Base-by-base conservation (phyloP, 192 early-diverging fungal genomes). In the Spizellomyces sp. region DNA sequence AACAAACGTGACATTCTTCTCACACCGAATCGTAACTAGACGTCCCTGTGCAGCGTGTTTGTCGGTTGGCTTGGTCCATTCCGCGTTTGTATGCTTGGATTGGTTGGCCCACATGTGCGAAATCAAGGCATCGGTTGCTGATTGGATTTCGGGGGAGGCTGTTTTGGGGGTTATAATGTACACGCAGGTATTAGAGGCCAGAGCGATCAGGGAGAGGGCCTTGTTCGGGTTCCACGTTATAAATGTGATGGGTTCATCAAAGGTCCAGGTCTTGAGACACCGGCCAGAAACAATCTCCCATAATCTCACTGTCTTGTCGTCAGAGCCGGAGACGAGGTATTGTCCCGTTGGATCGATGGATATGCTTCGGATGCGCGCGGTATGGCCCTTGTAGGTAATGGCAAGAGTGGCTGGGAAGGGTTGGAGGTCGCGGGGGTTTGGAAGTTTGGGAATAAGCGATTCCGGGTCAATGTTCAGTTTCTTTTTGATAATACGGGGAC, bases 251-350 rank as follows among this genome's bases (percentile, higher is more conserved):
- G 85, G 68, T 9, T 85, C 89, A 21, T 87, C 88, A 27, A 96
- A 70, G 45, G 86, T 77, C 89, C 93, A 94, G 15, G 84, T 85
- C 54, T 86, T 79, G 59, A 97, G 81, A 75, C 92, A 95, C 55
- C 96, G 90, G 27, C 94, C 95, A 6, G 95, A 94, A 19, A 86
- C 71, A 12, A 98, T 75, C 81, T 99, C 98, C 95, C 95, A 99
- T 36, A 96, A 69, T 12, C 91, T 86, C 59, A 95, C 88, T 22
- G 92, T 92, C 42, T 87, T 77, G 78, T 99, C 98, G 71, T 99
- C 96, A 6, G 90, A 89, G 52, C 76, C 71, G 5, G 96, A 94
- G 14, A 90, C 81, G 48, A 98, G 77, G 86, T 88, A 98, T 66
- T 94, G 82, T n/a, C 98, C 98, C 44, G 88, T 85, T 14, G 96